phyloP scores from a whole-genome alignment of 768 basidiomycete genomes.

The Collybiopsis luxurians region DNA sequence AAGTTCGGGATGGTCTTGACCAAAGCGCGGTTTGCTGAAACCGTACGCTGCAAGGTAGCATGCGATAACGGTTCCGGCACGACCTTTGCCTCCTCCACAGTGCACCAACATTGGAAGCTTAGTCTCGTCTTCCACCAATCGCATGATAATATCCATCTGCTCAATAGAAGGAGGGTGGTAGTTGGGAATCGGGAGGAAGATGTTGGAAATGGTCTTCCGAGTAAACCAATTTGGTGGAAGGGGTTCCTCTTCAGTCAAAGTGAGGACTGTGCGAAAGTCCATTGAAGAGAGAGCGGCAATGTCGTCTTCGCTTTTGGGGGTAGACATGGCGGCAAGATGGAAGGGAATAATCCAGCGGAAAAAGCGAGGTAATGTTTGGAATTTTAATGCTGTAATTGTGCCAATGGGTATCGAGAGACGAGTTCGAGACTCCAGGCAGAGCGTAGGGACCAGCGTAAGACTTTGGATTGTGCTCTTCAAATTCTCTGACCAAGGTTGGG shows the following conservation, averaged over 20 bases:
- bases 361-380: slow-evolving; percentile 50
- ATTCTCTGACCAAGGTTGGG: slow-evolving; percentile 38
- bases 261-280: slow-evolving; percentile 57
- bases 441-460: slow-evolving; percentile 28
- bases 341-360: slow-evolving; percentile 64
- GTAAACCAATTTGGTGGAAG: slow-evolving; percentile 46
- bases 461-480: slow-evolving; percentile 34
- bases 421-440: slow-evolving; percentile 40
- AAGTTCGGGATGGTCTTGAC: slow-evolving; percentile 44
- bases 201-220: slow-evolving; percentile 42
- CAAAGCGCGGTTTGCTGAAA: slow-evolving; percentile 39
- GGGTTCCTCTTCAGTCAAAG: slow-evolving; percentile 57
- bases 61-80: slow-evolving; percentile 60
- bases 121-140: slow-evolving; percentile 38
- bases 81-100: slow-evolving; percentile 62
- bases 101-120: slow-evolving; percentile 54
- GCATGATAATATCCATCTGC: slow-evolving; percentile 57
- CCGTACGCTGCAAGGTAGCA: slow-evolving; percentile 59
- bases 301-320: slow-evolving; percentile 48
- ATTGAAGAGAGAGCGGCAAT: slow-evolving; percentile 40
- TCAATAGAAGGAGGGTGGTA: slow-evolving; percentile 53
- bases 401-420: slow-evolving; percentile 17
- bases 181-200: slow-evolving; percentile 55
- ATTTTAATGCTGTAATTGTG: slow-evolving; percentile 6
- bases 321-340: slow-evolving; percentile 60